Base-by-base conservation (phyloP, 257 asterid genomes). In the Cordia subcordata region DNA sequence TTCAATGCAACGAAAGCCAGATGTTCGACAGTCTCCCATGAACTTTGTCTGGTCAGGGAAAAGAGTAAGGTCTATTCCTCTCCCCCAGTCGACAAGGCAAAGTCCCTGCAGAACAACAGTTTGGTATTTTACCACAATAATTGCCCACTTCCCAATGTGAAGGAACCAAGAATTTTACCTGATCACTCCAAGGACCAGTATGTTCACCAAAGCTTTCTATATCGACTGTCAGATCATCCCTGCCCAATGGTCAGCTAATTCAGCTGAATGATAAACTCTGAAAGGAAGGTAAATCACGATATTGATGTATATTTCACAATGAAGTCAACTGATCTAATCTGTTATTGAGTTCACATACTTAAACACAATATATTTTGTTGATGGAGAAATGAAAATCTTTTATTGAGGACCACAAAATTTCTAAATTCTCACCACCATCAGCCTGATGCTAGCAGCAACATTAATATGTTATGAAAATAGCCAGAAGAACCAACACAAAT, bases 21-120 rank as follows among this genome's bases (percentile, higher is more conserved):
- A 86, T 53, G 99, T 93, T 73, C 97, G 78, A 63, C 94, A 68
- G 57, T 85, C 99, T 64, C 96, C 99, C n/a, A 55, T 59, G 62
- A 93, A 93, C 70, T 81, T 75, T 38, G 92, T 83, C 68, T 64
- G 51, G 27, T 75, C 50, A 8, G 96, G 90, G 61, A 86, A 89
- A 50, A 89, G 85, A 61, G 73, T 76, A 56, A 86, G 71, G 67
- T 89, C 99, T 49, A 93, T 89, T 57, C 97, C 95, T 78, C 90
- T 80, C 49, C 99, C 99, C 99, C 97, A 93, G 76, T 93, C 97
- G 8, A 93, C 94, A 60, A 93, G 95, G 80, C 95, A 85, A 68
- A 89, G 90, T 47, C 99, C 99, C 99, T 93, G 87, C 55, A 64
- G 45, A 59, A 38, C 15, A 53, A 54, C 72, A 54, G 39, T 45